Conservation (phyloP, 148 eudicot genomes). For the Suaeda aralocaspica region DNA sequence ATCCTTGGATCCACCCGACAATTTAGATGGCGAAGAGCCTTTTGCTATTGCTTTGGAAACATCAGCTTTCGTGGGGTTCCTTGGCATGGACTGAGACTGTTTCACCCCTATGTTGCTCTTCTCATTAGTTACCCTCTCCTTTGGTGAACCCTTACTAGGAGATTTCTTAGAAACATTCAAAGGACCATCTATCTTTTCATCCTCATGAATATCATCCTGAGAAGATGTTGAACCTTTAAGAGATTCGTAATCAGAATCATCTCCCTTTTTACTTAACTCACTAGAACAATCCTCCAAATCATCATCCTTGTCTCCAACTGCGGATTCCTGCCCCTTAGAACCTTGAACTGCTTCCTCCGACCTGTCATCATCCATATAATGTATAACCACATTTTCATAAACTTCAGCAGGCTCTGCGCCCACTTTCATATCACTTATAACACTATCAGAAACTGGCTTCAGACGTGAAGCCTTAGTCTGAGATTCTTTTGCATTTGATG, state of each 20-base stretch:
- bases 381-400: constrained; percentile 50
- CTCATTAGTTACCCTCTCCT: constrained; percentile 29
- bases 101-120: constrained; percentile 25
- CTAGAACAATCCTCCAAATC: constrained; percentile 29
- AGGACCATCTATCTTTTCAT: constrained; percentile 42
- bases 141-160: constrained; percentile 29
- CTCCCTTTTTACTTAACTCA: constrained; percentile 43
- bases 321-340: constrained; percentile 17
- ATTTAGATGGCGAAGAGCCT: constrained; percentile 34
- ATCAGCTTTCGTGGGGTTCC: constrained; percentile 32
- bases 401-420: constrained; percentile 46
- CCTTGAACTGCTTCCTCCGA: constrained; percentile 35
- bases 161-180: constrained; percentile 26
- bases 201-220: constrained; percentile 60
- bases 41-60: constrained; percentile 23
- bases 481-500: constrained; percentile 39
- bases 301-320: constrained; percentile 19
- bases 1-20: constrained; percentile 45
- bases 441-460: constrained; percentile 25
- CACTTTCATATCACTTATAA: constrained; percentile 40
- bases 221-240: constrained; percentile 65
- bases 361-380: constrained; percentile 66
- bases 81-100: constrained; percentile 25
- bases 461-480: constrained; percentile 35
- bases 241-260: constrained; percentile 68